Conservation (phyloP, 1,284 basidiomycete species). For the Schizophyllum commune region DNA sequence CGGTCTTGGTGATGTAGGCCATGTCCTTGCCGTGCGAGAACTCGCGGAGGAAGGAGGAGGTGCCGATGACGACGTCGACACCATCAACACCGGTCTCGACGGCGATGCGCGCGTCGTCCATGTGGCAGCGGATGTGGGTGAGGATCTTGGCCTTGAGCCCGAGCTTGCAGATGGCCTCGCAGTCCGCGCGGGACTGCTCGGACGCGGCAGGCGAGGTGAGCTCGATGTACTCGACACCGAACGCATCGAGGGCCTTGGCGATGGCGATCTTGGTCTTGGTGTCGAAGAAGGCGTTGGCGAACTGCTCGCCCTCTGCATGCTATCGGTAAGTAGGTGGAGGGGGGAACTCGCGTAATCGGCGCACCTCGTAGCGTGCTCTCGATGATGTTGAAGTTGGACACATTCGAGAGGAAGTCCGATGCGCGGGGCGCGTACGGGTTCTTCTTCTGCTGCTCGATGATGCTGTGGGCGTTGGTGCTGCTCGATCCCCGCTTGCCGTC, state of each 20-base stretch:
- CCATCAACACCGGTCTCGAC: conserved; percentile 99
- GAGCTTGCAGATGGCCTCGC: conserved; percentile 99
- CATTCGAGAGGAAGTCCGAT: conserved; percentile 86
- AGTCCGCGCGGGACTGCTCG: conserved; percentile 91
- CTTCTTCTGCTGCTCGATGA: conserved; percentile 34
- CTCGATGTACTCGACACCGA: conserved; percentile 99
- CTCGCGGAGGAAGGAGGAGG: conserved; percentile 97
- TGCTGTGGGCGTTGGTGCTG: conserved; percentile 7
- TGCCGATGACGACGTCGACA: conserved; percentile 99
- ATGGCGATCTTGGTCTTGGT: conserved; percentile 99
- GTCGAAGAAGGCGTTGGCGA: conserved; percentile 99
- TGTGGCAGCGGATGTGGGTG: conserved; percentile 99
- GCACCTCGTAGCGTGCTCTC: conserved; percentile 91
- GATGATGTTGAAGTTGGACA: conserved; percentile 94
- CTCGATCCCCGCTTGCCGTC: conserved; percentile 36
- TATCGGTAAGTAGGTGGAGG: neutral
- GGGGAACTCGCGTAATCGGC: conserved; percentile 13
- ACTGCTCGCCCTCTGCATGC: conserved; percentile 90
- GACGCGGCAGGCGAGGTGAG: conserved; percentile 98
- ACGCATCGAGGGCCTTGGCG: conserved; percentile 93
- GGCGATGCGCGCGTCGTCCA: conserved; percentile 98
- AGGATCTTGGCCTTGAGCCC: conserved; percentile 96
- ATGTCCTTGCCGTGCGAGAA: conserved; percentile 99
- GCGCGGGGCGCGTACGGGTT: conserved; percentile 88
- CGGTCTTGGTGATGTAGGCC: conserved; percentile 98